Base-by-base conservation (phyloP, 1,284 basidiomycete genomes). In the Leccinum huronense region DNA sequence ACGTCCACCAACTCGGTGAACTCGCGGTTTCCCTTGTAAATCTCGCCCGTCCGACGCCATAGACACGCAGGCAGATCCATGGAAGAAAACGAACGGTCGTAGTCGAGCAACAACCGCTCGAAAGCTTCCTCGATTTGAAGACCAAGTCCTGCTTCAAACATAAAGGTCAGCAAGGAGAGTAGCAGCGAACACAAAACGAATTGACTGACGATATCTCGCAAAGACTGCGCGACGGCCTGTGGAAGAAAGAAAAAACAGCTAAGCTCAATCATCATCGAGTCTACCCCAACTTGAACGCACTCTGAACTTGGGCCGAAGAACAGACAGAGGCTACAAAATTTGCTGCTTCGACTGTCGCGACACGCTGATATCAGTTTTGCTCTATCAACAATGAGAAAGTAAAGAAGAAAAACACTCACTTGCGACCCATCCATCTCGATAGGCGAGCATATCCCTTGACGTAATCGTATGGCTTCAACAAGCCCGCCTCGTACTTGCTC, bases 91-190 rank as follows among this genome's bases (percentile, higher is more conserved):
- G 97, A 93, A 42, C 96, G 89, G 74, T 98, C 96, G 74, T 98
- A 98, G 73, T 98, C 95, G 19, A 98, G 86, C 65, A 99, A 82
- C 64, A 98, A 82, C 1, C 97, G 89, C 75, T 99, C 97, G 72
- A 98, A 98, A 0, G 94, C 95, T 79, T 98, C 97, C 77, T 97
- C 95, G 70, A 97, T 95, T n/a, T n/a, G 75, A 97, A 97, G 16
- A 98, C 93, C n/a, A 98, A 84, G 75, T 99, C 97, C 85, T 91
- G 66, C n/a, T n/a, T n/a, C n/a, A 19, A 48, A 48, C 19, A 16
- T 54, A 45, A 45, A 45, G 27, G 53, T 54, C 14, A 11, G 27
- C 27, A 54, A 54, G 27, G 27, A 16, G 5, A 42, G 16, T 5
- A 14, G 19, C 45, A 23, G 6, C 14, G 45, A 51, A 13, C 19